phyloP scores from a whole-genome alignment of 169 alveolate genomes.

The Blepharisma undulans region DNA sequence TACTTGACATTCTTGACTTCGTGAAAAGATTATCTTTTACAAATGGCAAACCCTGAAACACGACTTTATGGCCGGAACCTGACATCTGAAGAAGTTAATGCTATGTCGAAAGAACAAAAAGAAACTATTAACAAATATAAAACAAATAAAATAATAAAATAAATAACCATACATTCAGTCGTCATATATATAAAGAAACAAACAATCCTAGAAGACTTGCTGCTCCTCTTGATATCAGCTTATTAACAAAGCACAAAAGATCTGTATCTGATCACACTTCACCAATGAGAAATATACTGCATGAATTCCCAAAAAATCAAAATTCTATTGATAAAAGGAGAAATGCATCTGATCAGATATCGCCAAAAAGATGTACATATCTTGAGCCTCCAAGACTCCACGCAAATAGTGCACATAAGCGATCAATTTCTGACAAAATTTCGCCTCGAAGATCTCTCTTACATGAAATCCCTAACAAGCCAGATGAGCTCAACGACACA shows the following conservation, averaged over 20 bases:
- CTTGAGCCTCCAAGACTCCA: neutral
- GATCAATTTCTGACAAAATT: neutral
- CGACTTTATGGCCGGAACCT: neutral
- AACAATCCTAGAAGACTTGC: neutral
- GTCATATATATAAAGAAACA: neutral
- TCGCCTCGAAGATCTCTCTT: neutral
- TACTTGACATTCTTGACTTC: neutral
- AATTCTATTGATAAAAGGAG: neutral
- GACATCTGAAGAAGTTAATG: neutral
- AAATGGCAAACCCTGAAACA: conserved; percentile 11
- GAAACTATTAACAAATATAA: conserved; percentile 1
- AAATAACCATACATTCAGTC: neutral
- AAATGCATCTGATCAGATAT: neutral
- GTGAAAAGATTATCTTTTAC: neutral
- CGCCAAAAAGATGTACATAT: neutral
- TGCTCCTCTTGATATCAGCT: neutral
- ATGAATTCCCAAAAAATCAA: neutral
- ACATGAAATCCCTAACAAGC: neutral
- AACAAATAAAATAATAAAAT: neutral
- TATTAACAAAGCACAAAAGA: neutral
- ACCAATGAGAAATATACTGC: neutral
- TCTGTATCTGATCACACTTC: neutral
- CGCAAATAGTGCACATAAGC: neutral
- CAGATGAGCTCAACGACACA: neutral
- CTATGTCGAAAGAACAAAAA: neutral